phyloP scores from a whole-genome alignment of 2,329 filamentous ascomycete genomes.

The Escovopsis weberi region DNA sequence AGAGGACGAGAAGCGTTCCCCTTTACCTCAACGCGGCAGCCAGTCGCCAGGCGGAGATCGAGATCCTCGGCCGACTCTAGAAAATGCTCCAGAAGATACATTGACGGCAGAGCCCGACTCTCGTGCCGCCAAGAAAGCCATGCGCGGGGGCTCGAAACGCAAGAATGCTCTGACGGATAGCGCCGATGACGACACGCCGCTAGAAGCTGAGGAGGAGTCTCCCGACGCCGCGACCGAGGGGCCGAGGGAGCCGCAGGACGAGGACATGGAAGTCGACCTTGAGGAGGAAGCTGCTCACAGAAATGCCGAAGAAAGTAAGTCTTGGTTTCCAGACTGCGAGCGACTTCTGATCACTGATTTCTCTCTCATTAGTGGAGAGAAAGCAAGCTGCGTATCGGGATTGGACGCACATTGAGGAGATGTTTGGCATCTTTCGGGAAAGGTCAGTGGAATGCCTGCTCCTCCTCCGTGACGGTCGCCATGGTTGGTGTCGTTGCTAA shows the following conservation, averaged over 20 bases:
- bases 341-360: constrained; percentile 7
- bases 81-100: too few relatives aligned
- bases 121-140: constrained; percentile 20
- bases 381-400: constrained; percentile 71
- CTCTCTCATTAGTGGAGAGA: constrained; percentile 44
- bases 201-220: constrained; percentile 18
- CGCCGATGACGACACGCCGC: constrained; percentile 17
- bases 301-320: constrained; percentile 52
- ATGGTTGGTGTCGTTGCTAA: constrained; percentile 2
- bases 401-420: constrained; percentile 67
- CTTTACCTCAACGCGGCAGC: constrained; percentile 22
- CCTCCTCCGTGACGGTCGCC: constrained; percentile 10
- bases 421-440: constrained; percentile 76
- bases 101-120: too few relatives aligned
- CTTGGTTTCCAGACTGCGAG: constrained; percentile 1
- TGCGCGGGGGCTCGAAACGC: constrained; percentile 25
- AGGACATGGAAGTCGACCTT: constrained; percentile 38
- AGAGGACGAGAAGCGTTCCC: constrained; percentile 22
- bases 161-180: constrained; percentile 17
- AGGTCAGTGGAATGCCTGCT: constrained; percentile 35
- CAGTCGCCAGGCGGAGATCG: constrained; percentile 32
- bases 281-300: constrained; percentile 42
- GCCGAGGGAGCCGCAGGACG: constrained; percentile 33
- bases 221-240: constrained; percentile 22
- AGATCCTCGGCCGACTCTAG: constrained; percentile 16